Conservation (phyloP, 306 rosid genomes). For the Lotus japonicus region DNA sequence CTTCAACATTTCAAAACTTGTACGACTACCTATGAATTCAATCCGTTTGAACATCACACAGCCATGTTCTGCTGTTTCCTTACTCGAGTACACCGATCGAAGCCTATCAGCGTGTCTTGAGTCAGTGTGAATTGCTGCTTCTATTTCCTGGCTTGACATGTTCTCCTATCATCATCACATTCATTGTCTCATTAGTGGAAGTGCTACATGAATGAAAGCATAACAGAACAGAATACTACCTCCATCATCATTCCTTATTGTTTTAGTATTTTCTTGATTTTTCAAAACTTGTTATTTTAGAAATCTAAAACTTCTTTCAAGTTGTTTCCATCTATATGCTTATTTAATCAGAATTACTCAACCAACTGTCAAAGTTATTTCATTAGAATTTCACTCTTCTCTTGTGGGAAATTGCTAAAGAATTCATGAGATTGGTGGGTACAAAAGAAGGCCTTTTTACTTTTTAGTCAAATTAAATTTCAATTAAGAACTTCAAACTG, state of each 20-base stretch:
- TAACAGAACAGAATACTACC: not conserved
- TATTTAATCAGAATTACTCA: not conserved
- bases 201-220: not conserved
- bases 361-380: not conserved
- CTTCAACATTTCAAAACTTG: conserved; percentile 86
- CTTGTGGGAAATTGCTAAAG: too few relatives aligned
- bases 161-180: conserved; percentile 52
- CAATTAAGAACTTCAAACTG: too few relatives aligned
- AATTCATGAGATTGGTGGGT: too few relatives aligned
- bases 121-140: conserved; percentile 84
- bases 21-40: conserved; percentile 81
- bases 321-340: too few relatives aligned
- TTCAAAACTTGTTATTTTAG: too few relatives aligned
- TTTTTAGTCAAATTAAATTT: too few relatives aligned
- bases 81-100: conserved; percentile 62
- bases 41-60: conserved; percentile 52
- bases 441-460: too few relatives aligned
- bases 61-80: conserved; percentile 55
- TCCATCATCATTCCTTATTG: too few relatives aligned
- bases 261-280: too few relatives aligned
- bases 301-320: too few relatives aligned
- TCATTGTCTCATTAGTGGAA: not conserved
- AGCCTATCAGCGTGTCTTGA: conserved; percentile 90
- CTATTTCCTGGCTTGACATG: conserved; percentile 71
- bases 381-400: too few relatives aligned